Conservation (phyloP, 805 yeast genomes). For the Metschnikowia amazonensis region DNA sequence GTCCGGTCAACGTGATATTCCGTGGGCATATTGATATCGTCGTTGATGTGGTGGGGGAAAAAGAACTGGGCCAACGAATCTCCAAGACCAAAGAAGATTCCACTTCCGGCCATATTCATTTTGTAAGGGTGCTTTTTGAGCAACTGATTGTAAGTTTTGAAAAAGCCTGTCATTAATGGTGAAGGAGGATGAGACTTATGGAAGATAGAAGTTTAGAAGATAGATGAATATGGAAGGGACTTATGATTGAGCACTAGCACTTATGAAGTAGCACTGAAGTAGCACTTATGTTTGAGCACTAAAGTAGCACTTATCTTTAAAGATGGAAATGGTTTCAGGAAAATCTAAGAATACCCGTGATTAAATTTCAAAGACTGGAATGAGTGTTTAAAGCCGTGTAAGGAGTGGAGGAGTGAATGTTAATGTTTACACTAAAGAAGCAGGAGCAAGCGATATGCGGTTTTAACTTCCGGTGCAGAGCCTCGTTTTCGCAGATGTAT, state of each 20-base stretch:
- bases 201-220: background rate
- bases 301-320: too few relatives aligned
- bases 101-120: slow-evolving; percentile 54
- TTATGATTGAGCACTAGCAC: too few relatives aligned
- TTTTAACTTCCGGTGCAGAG: slow-evolving; percentile 6
- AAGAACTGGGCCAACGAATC: slow-evolving; percentile 41
- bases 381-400: background rate
- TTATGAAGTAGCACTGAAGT: too few relatives aligned
- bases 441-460: slow-evolving; percentile 13
- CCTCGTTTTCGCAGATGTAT: slow-evolving; percentile 3
- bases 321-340: too few relatives aligned
- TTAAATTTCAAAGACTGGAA: background rate
- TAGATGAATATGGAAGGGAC: too few relatives aligned
- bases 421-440: slow-evolving; percentile 1
- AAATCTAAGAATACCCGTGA: too few relatives aligned
- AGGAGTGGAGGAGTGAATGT: background rate
- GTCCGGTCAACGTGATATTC: slow-evolving; percentile 30
- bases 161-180: slow-evolving; percentile 13
- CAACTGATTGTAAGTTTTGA: slow-evolving; percentile 21
- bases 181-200: background rate
- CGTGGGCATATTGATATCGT: slow-evolving; percentile 18
- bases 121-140: slow-evolving; percentile 46
- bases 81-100: slow-evolving; percentile 42
- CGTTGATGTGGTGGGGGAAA: slow-evolving; percentile 30
- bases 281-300: too few relatives aligned